Percentiles rank a stretch among this genome's conserved stretches.
phyloP scores from a whole-genome alignment of 2,329 filamentous ascomycete genomes.

The Talaromyces albobiverticillius region DNA sequence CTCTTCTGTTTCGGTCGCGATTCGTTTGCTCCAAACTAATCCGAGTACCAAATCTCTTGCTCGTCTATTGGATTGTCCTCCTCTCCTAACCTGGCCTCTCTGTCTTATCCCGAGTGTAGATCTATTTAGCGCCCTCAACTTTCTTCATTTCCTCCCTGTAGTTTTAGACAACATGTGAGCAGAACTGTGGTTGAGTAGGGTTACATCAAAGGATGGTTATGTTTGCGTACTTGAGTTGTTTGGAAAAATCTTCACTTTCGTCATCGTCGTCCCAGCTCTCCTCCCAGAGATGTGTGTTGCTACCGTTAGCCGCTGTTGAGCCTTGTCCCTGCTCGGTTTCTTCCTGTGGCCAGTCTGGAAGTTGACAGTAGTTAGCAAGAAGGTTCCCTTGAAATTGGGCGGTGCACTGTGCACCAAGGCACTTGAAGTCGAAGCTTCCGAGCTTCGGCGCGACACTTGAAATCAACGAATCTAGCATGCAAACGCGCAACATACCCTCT shows the following conservation, averaged over 20 bases:
- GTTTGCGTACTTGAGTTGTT: conserved; percentile 77
- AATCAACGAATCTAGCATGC: background rate
- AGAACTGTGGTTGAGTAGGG: background rate
- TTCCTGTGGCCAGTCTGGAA: conserved; percentile 83
- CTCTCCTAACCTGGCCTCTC: background rate
- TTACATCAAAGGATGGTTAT: background rate
- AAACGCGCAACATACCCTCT: conserved; percentile 62
- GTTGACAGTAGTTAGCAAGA: conserved; percentile 12
- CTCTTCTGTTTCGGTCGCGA: conserved; percentile 3
- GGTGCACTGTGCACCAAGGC: background rate
- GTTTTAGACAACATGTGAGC: background rate
- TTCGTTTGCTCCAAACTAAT: background rate
- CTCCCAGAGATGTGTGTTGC: conserved; percentile 87
- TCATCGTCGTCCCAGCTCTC: conserved; percentile 99
- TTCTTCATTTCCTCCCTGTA: conserved; percentile 78
- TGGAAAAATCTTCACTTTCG: conserved; percentile 91
- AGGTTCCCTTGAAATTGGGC: background rate
- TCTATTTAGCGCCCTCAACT: conserved; percentile 73
- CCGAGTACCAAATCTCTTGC: background rate
- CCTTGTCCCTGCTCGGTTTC: conserved; percentile 70
- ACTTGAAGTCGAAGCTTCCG: background rate
- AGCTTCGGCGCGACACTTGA: background rate
- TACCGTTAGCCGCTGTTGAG: conserved; percentile 41
- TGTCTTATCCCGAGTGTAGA: conserved; percentile 28
- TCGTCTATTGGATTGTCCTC: background rate